Evolutionary conservation across 202 grass and related monocot species (phyloP), one percentile per base, ranked within the genome.

Genomic region (Sporobolus alterniflorus): DNA sequence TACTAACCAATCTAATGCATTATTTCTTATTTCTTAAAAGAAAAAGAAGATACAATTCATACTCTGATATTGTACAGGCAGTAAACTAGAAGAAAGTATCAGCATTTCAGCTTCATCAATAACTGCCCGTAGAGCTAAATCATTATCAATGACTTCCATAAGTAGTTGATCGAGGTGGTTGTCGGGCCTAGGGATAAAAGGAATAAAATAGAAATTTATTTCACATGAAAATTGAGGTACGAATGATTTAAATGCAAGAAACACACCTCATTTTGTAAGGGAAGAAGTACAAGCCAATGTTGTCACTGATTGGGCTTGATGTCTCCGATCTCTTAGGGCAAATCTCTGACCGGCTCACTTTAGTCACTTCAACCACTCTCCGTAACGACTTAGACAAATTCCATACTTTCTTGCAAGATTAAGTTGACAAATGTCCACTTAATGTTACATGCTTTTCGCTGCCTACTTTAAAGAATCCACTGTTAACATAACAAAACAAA

Each of bases 211-310:
- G 3, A 33, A 75, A 31, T 25, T 62, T 10, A 79, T 60, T 26
- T 47, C 66, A 73, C 36, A 28, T 20, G 0, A 9, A 17, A 47
- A 64, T 26, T 16, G 69, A 29, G 40, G 36, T 24, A 55, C 2
- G 47, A 17, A 14, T 33, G 7, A 33, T 49, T 13, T 48, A 75
- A 33, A 69, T n/a, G 20, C 63, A 40, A 48, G 31, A 2, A 47
- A 59, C n/a, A 51, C 49, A 97, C 95, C 88, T 85, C 41, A 59
- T 82, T 81, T 89, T 52, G 26, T 42, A 11, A 0, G 88, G 77
- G 31, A 97, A 92, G 74, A 97, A 92, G 87, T 81, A 90, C 34
- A 97, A 77, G 17, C 88, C 95, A 83, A 93, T 91, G 64, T 30
- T 66, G 7, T 86, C 78, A 81, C 71, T 62, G 14, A 44, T 82